Evolutionary conservation across 2,329 filamentous ascomycete genomes (phyloP), one percentile per base, ranked within the genome.

Genomic region (Cladosporium sp.): DNA sequence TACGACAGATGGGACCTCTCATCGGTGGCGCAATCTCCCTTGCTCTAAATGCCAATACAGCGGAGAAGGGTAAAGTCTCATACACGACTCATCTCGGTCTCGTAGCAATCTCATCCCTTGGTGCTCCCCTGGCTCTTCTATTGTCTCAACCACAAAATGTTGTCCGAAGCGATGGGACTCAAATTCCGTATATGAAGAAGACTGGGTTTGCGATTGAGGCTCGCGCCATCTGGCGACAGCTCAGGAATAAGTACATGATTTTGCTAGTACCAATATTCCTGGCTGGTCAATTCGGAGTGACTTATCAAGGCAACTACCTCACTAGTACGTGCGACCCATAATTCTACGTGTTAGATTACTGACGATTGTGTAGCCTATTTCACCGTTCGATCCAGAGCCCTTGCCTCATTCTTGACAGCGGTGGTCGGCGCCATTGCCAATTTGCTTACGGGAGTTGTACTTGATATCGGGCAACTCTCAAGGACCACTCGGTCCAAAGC

Each of bases 1-100:
- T 54, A n/a, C 45, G 51, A 2, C 73, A 86, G 1, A 71, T 74
- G 2, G 85, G 85, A 0, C 85, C 87, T 61, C 82, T 89, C 12
- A 68, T 89, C 0, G 43, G 43, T 22, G 43, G 47, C 15, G 36
- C 45, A 4, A 54, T 54, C 15, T 50, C 47, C 8, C 29, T 54
- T 13, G 47, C 51, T 37, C 27, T 54, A 19, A 54, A 54, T 20
- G 22, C 50, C 17, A 44, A 51, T 19, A 54, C 42, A 17, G 39
- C 40, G 2, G 42, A 54, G 36, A 54, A 48, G 19, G 51, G 51
- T 17, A 54, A 54, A 27, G 51, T 54, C 29, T 41, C 47, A n/a
- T 54, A 54, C 43, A 51, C 47, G 12, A 54, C 51, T 11, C 51
- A 54, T 39, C 51, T 51, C 27, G 50, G 65, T 63, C 34, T 47